Percentiles rank a stretch among this genome's conserved stretches.
These are phyloP conservation scores for Sclerotinia nivalis DNA, from an alignment of 2,329 filamentous ascomycete genomes.

Conservation along the genomic window DNA sequence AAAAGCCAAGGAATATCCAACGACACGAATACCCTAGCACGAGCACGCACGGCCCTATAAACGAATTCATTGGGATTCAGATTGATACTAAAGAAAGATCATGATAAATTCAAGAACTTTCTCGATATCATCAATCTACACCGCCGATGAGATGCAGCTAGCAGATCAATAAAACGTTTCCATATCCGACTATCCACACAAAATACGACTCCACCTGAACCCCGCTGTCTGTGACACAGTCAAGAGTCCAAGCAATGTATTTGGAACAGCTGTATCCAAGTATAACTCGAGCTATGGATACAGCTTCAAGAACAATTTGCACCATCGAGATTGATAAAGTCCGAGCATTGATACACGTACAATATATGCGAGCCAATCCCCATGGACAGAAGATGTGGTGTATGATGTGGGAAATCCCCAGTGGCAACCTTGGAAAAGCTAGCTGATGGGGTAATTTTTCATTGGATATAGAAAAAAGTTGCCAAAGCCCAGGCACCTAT, in stretches of 20 bases:
- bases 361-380: background rate
- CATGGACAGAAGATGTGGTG: background rate
- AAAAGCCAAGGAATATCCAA: background rate
- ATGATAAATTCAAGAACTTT: background rate
- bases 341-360: background rate
- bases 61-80: background rate
- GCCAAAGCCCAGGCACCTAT: background rate
- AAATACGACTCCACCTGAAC: background rate
- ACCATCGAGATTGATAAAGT: conserved; percentile 2
- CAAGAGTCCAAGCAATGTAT: background rate
- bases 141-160: background rate
- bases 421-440: background rate
- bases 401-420: too few species aligned
- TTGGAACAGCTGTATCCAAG: background rate
- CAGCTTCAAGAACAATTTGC: background rate
- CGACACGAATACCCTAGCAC: background rate
- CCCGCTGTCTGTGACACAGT: conserved; percentile 1
- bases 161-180: background rate
- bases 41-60: background rate
- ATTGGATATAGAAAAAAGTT: background rate
- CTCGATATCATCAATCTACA: background rate
- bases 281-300: background rate
- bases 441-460: background rate
- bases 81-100: background rate
- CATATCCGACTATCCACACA: background rate